Conservation (phyloP, 1,139 yeast species). For the Oligophagozyma castellii region DNA sequence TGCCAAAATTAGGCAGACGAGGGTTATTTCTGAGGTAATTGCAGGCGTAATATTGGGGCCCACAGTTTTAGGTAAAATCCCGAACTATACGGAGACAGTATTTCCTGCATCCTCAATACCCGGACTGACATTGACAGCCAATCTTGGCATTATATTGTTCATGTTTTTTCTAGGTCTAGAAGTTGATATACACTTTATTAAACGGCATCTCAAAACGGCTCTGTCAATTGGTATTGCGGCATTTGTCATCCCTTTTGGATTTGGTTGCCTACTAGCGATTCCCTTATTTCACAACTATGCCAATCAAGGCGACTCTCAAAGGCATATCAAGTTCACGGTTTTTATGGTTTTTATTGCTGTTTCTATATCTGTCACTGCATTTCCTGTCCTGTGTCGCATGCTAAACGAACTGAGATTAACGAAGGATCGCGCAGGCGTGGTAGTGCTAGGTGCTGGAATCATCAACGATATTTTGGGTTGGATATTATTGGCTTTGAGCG, state of each 20-base stretch:
- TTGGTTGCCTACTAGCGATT: constrained; percentile 57
- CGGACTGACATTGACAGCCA: constrained; percentile 52
- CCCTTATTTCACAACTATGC: constrained; percentile 50
- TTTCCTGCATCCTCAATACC: constrained; percentile 53
- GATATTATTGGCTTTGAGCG: constrained; percentile 62
- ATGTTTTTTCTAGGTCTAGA: constrained; percentile 68
- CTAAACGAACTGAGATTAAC: constrained; percentile 57
- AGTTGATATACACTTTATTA: constrained; percentile 53
- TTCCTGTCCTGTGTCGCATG: constrained; percentile 71
- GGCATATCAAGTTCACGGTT: constrained; percentile 45
- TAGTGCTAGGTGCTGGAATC: constrained; percentile 70
- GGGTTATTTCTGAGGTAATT: constrained; percentile 66
- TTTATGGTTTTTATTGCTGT: constrained; percentile 68
- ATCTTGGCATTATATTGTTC: constrained; percentile 57
- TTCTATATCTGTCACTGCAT: constrained; percentile 71
- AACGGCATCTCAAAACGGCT: constrained; percentile 46
- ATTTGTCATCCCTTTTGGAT: constrained; percentile 64
- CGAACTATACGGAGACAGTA: constrained; percentile 46
- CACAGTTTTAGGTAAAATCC: constrained; percentile 53
- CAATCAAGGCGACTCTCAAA: constrained; percentile 22
- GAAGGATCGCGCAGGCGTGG: constrained; percentile 63
- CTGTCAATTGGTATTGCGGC: constrained; percentile 53
- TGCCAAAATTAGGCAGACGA: constrained; percentile 49
- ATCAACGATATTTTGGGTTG: constrained; percentile 72
- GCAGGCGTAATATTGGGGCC: constrained; percentile 66